Evolutionary conservation across 202 grass and related monocot genomes (phyloP), one percentile per base, ranked within the genome.

Genomic region (Hordeum pubiflorum): DNA sequence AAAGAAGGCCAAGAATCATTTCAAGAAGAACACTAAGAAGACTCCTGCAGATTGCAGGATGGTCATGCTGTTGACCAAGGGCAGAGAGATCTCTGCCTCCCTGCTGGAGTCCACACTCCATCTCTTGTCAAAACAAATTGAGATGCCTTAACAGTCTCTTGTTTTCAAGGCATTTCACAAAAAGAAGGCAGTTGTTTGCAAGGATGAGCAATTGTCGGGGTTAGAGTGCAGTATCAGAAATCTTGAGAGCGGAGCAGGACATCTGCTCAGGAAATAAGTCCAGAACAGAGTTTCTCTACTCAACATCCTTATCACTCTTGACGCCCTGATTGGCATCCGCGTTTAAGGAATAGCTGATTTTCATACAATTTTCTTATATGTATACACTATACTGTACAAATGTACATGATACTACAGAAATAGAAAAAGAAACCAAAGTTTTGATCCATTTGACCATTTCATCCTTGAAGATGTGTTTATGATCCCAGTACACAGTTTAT

Each of bases 61-160:
- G 10, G 89, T 58, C 59, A 38, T 14, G 57, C 2, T 50, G 0
- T 50, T 50, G 15, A 5, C 15, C 15, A 50, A 50, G 15, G 46
- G 59, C 2, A 85, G 40, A 76, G 86, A 69, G 72, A 84, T 44
- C 69, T 83, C 11, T 72, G 48, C 55, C 31, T 50, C 46, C 18
- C 15, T 50, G 0, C 5, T 50, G 46, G 46, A 50, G 15, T 50
- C 15, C 15, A 50, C 44, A 68, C 44, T n/a, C 31, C 41, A 14
- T 37, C 32, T 63, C 76, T 80, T 84, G 10, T 67, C 29, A 0
- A 56, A 50, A 11, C 63, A 80, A 75, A 75, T 81, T 1, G 2
- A 39, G 0, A 23, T n/a, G 14, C 76, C 59, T 36, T 86, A 77
- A 58, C 86, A 81, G 50, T 81, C 79, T 27, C 20, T 89, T 68